Evolutionary conservation across 2,329 filamentous ascomycete species (phyloP).

Genomic region (Emericellopsis atlantica): DNA sequence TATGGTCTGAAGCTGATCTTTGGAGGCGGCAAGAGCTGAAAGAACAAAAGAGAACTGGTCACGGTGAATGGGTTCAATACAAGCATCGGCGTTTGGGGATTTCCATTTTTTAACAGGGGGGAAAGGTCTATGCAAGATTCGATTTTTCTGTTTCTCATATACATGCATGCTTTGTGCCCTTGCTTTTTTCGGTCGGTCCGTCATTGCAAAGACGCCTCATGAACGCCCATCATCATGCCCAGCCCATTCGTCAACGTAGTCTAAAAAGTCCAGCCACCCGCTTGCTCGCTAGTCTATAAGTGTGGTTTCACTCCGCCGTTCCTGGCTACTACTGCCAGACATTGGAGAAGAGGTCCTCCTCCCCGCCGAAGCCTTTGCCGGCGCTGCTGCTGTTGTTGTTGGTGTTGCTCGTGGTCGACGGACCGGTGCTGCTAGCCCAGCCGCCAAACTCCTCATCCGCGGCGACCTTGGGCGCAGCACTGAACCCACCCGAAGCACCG

Average conservation of each 20-base stretch:
- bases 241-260: too few relatives aligned
- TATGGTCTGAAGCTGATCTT: conserved; percentile 56
- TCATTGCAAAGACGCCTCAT: background rate
- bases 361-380: conserved; percentile 48
- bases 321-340: conserved; percentile 68
- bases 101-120: background rate
- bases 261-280: background rate
- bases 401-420: conserved; percentile 23
- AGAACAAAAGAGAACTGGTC: too few relatives aligned
- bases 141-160: background rate
- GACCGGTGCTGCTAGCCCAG: conserved; percentile 64
- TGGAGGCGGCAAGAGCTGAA: background rate
- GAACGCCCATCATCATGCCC: too few relatives aligned
- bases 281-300: background rate
- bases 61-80: too few relatives aligned
- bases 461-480: conserved; percentile 53
- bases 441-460: conserved; percentile 94
- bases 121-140: conserved; percentile 1
- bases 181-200: too few relatives aligned
- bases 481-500: conserved; percentile 53
- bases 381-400: conserved; percentile 34
- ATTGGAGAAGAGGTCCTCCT: conserved; percentile 88
- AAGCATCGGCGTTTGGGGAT: background rate
- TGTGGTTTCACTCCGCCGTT: background rate
- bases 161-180: too few relatives aligned